Conservation (phyloP, 805 yeast genomes). For the Candida palmyrensis region DNA sequence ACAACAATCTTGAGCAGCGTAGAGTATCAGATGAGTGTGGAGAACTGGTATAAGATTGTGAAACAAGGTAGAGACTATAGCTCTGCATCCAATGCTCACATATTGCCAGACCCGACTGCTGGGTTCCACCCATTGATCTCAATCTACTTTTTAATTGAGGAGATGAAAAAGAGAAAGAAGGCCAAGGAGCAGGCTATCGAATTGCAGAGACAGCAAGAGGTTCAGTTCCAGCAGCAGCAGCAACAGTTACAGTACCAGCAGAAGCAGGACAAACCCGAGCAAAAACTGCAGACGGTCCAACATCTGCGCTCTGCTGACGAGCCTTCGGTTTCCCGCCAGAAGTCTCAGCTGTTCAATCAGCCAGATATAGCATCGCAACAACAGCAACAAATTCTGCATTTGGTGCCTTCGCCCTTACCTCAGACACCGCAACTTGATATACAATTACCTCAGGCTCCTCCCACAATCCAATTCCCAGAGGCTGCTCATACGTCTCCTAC, state of each 20-base stretch:
- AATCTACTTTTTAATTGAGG: slow-evolving; percentile 80
- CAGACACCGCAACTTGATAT: background rate
- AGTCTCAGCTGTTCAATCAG: slow-evolving; percentile 3
- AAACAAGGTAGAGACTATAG: slow-evolving; percentile 34
- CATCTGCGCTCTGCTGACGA: too few species aligned
- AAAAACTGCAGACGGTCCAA: slow-evolving; percentile 4
- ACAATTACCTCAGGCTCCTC: background rate
- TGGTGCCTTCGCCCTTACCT: background rate
- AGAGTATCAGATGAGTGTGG: slow-evolving; percentile 58
- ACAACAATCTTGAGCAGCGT: slow-evolving; percentile 54
- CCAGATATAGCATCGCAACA: slow-evolving; percentile 16
- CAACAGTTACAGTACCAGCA: slow-evolving; percentile 8
- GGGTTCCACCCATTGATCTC: slow-evolving; percentile 88
- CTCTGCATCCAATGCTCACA: slow-evolving; percentile 27
- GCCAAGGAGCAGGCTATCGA: slow-evolving; percentile 47
- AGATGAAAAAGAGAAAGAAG: slow-evolving; percentile 67
- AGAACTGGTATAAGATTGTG: slow-evolving; percentile 53
- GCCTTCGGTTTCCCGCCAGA: slow-evolving; percentile 5
- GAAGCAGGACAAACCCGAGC: slow-evolving; percentile 9
- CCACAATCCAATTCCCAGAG: slow-evolving; percentile 19
- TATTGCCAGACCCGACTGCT: slow-evolving; percentile 68
- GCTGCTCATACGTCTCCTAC: slow-evolving; percentile 33
- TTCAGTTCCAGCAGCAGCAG: slow-evolving; percentile 16
- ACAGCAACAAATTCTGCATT: slow-evolving; percentile 2
- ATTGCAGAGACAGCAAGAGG: slow-evolving; percentile 14